phyloP scores from a whole-genome alignment of 768 basidiomycete genomes.

The Naganishia onofrii region DNA sequence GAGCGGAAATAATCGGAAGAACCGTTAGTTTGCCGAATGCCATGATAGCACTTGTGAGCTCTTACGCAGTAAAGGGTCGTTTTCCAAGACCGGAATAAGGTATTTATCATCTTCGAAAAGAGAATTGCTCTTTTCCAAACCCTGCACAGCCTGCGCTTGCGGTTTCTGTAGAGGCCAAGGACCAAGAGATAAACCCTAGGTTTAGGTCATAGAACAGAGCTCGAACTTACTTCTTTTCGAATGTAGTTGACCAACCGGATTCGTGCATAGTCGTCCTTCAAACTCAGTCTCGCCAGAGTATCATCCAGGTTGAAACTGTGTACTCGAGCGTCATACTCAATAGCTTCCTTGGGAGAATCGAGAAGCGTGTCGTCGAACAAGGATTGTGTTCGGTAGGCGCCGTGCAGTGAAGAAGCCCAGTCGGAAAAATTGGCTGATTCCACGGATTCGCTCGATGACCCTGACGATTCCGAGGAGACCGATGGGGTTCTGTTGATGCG shows the following conservation, averaged over 20 bases:
- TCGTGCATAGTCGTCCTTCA: constrained; percentile 70
- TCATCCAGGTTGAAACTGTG: constrained; percentile 37
- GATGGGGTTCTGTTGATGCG: constrained; percentile 22
- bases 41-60: constrained; percentile 23
- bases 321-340: constrained; percentile 37
- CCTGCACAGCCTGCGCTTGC: constrained; percentile 39
- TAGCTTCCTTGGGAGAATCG: constrained; percentile 38
- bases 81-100: constrained; percentile 74
- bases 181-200: not conserved
- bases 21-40: not conserved
- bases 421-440: constrained; percentile 28
- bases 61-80: constrained; percentile 87
- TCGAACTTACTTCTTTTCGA: constrained; percentile 56
- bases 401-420: constrained; percentile 30
- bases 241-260: constrained; percentile 85
- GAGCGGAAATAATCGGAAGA: not conserved
- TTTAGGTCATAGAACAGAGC: constrained; percentile 42
- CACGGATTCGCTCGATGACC: constrained; percentile 26
- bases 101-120: constrained; percentile 74
- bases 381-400: constrained; percentile 26
- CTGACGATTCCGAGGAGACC: constrained; percentile 14
- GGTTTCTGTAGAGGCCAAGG: not conserved
- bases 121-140: constrained; percentile 61
- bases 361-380: constrained; percentile 37
- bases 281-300: constrained; percentile 34